Evolutionary conservation across 2,329 filamentous ascomycete genomes (phyloP).

Genomic region (Trichoderma arundinaceum): DNA sequence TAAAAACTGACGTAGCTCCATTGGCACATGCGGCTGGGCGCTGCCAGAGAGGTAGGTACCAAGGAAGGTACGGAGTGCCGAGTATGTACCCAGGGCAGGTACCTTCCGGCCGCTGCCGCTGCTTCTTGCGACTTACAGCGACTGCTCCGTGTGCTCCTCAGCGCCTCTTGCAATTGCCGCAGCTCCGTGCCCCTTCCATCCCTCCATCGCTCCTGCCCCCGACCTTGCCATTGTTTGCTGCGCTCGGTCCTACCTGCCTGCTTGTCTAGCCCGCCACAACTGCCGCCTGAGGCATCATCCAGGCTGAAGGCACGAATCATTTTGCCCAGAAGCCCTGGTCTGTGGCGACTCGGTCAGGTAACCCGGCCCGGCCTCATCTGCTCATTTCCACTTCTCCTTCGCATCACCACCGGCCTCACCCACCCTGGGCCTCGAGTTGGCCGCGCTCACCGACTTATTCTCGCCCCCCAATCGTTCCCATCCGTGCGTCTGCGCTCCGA

Average conservation of each 20-base stretch:
- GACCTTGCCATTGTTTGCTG: conserved; percentile 11
- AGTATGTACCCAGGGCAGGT: too few species aligned
- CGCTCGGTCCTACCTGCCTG: conserved; percentile 10
- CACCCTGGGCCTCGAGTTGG: not conserved
- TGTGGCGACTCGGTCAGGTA: conserved; percentile 17
- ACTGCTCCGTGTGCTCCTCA: not conserved
- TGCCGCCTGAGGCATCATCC: conserved; percentile 18
- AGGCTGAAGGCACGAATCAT: not conserved
- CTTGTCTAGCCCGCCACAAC: conserved; percentile 2
- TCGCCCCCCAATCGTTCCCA: conserved; percentile 4
- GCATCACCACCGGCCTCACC: conserved; percentile 5
- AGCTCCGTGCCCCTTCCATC: too few species aligned
- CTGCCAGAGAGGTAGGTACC: too few species aligned
- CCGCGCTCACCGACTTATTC: conserved; percentile 29
- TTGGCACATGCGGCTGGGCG: conserved; percentile 20
- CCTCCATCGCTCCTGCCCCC: conserved; percentile 16
- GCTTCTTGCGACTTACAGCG: not conserved
- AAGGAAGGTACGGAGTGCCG: too few species aligned
- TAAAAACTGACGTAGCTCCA: conserved; percentile 18
- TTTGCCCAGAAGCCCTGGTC: conserved; percentile 4
- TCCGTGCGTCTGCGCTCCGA: conserved; percentile 18
- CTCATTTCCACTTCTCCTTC: conserved; percentile 7
- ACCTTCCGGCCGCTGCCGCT: not conserved
- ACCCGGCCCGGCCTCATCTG: conserved; percentile 5
- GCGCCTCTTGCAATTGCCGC: not conserved